These are phyloP conservation scores for Echria macrotheca DNA, from an alignment of 495 filamentous ascomycete genomes.

Conservation along the genomic window DNA sequence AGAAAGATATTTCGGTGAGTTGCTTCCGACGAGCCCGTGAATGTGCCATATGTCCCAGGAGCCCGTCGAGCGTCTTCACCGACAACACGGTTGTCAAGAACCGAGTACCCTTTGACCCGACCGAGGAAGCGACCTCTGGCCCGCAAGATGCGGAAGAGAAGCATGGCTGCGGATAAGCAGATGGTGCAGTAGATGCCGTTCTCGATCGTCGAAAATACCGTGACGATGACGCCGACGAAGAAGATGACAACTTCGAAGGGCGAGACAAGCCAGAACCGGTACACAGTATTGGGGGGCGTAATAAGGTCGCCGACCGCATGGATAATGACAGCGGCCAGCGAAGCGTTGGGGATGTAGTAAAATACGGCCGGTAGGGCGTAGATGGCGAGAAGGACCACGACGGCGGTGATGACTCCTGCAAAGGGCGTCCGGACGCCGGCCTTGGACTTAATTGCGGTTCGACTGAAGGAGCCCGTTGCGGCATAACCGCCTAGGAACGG, in stretches of 20 bases:
- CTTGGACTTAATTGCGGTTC: conserved; percentile 97
- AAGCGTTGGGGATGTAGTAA: conserved; percentile 85
- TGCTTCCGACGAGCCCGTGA: conserved; percentile 33
- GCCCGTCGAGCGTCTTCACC: conserved; percentile 42
- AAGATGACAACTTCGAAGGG: conserved; percentile 90
- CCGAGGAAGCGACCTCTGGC: conserved; percentile 85
- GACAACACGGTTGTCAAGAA: conserved; percentile 77
- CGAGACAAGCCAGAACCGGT: conserved; percentile 92
- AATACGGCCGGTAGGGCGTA: conserved; percentile 90
- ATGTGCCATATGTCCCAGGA: conserved; percentile 44
- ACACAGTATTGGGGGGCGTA: conserved; percentile 87
- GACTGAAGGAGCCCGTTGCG: conserved; percentile 93
- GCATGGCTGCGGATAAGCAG: conserved; percentile 64
- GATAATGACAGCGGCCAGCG: conserved; percentile 91
- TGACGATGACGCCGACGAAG: conserved; percentile 89
- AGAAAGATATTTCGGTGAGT: conserved; percentile 72
- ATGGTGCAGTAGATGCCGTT: conserved; percentile 90
- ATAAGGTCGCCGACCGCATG: conserved; percentile 95
- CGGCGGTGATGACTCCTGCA: conserved; percentile 83
- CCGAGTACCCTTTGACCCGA: conserved; percentile 81
- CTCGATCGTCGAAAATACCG: conserved; percentile 82
- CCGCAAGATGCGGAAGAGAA: conserved; percentile 80
- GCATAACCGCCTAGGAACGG: conserved; percentile 94
- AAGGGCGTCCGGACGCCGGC: conserved; percentile 92
- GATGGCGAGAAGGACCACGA: conserved; percentile 88